These are phyloP conservation scores for Saururus chinensis DNA, from an alignment of 164 flowering plant genomes.

Conservation along the genomic window DNA sequence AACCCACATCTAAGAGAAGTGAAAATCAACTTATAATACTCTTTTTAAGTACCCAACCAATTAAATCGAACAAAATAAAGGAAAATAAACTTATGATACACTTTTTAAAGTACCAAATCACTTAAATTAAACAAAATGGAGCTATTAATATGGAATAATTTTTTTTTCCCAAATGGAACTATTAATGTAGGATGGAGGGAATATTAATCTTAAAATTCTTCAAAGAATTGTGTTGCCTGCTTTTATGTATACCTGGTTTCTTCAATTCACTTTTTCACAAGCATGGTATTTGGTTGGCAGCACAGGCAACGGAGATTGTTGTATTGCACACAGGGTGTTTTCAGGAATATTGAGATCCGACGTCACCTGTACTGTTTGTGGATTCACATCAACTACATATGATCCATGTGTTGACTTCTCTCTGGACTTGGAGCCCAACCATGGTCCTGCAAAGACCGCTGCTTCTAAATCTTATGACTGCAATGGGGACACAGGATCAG, in stretches of 20 bases:
- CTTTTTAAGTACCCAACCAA: too few species aligned
- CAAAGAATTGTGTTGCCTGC: neutral
- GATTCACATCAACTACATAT: slow-evolving; percentile 62
- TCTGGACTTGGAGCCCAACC: slow-evolving; percentile 64
- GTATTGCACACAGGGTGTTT: slow-evolving; percentile 70
- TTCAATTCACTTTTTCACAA: slow-evolving; percentile 3
- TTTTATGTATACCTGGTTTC: neutral
- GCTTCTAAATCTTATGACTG: slow-evolving; percentile 35
- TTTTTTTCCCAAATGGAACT: too few species aligned
- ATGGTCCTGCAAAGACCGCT: slow-evolving; percentile 27
- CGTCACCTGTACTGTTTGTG: slow-evolving; percentile 60
- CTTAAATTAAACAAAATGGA: too few species aligned
- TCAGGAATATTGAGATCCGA: slow-evolving; percentile 68
- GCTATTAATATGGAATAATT: too few species aligned
- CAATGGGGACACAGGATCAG: slow-evolving; percentile 36
- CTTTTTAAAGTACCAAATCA: too few species aligned
- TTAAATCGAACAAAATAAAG: too few species aligned
- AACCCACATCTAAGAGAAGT: too few species aligned
- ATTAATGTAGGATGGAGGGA: too few species aligned
- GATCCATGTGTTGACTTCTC: slow-evolving; percentile 71
- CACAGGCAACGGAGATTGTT: slow-evolving; percentile 62
- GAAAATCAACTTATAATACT: too few species aligned
- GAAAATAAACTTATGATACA: too few species aligned
- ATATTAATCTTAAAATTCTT: too few species aligned
- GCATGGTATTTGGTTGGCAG: slow-evolving; percentile 16